These are phyloP conservation scores for Corylus avellana DNA, from an alignment of 306 rosid genomes.

Conservation along the genomic window DNA sequence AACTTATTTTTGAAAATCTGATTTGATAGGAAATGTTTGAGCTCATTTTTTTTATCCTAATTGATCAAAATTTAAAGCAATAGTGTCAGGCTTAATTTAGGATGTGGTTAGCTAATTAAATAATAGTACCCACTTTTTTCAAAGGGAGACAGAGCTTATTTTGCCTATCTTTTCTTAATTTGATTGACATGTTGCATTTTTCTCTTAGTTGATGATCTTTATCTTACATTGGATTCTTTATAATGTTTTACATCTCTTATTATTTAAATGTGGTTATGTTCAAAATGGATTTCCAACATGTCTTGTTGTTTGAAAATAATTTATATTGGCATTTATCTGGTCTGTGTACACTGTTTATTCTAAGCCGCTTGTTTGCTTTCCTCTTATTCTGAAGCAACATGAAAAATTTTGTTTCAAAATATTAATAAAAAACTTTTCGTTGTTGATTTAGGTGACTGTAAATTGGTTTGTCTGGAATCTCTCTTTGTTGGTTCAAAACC, in stretches of 20 bases:
- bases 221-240: background rate
- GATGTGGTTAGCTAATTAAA: background rate
- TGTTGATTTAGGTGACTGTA: constrained; percentile 67
- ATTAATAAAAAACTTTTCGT: constrained; percentile 4
- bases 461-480: constrained; percentile 59
- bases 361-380: constrained; percentile 3
- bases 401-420: background rate
- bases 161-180: background rate
- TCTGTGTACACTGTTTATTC: background rate
- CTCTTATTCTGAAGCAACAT: background rate
- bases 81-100: background rate
- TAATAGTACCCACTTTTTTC: background rate
- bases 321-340: background rate
- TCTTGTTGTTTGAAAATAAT: background rate
- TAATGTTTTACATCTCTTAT: background rate
- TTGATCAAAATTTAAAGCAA: background rate
- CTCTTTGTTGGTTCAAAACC: constrained; percentile 75
- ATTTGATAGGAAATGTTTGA: background rate
- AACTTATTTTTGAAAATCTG: background rate
- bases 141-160: background rate
- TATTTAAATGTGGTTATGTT: background rate
- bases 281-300: background rate
- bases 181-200: background rate
- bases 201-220: background rate
- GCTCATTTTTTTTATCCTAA: background rate